Percentiles rank a stretch among this genome's conserved stretches.
Conservation (phyloP, 495 filamentous ascomycete species). For the Lindgomyces ingoldianus region DNA sequence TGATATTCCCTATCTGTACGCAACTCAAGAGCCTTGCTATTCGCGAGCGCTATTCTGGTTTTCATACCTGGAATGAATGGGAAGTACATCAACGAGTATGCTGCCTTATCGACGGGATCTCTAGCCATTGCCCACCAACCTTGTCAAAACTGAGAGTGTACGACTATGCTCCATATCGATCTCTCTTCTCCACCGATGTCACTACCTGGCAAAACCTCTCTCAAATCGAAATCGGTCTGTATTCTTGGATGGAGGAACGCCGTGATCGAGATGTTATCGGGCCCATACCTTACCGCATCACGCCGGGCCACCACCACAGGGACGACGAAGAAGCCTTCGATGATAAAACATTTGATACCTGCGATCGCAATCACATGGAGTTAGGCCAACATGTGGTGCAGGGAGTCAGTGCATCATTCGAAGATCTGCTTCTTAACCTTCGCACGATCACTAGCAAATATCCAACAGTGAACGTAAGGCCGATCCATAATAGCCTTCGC, state of each 20-base stretch:
- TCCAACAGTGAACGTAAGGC: conserved; percentile 18
- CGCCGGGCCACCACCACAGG: conserved; percentile 25
- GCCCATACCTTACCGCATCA: conserved; percentile 25
- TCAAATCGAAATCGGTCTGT: conserved; percentile 23
- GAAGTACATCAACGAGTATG: conserved; percentile 33
- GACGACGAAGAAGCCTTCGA: conserved; percentile 35
- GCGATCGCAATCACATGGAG: conserved; percentile 32
- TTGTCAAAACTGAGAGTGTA: conserved; percentile 31
- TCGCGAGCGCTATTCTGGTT: conserved; percentile 25
- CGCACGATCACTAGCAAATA: conserved; percentile 14
- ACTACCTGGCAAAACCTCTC: conserved; percentile 17
- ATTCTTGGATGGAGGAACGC: conserved; percentile 32
- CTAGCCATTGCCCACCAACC: conserved; percentile 23
- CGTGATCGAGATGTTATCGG: conserved; percentile 26
- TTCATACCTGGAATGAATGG: conserved; percentile 34
- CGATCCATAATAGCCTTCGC: conserved; percentile 9
- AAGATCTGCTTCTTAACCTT: conserved; percentile 25
- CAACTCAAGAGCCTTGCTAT: conserved; percentile 31
- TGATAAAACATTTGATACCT: conserved; percentile 24
- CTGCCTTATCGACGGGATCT: conserved; percentile 29
- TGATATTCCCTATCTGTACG: conserved; percentile 28
- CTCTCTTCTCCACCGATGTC: conserved; percentile 26
- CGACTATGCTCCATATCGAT: conserved; percentile 31
- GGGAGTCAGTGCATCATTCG: conserved; percentile 23
- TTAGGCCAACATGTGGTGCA: conserved; percentile 28